Base-by-base conservation (phyloP, 2,329 filamentous ascomycete species). In the Alternaria atra region DNA sequence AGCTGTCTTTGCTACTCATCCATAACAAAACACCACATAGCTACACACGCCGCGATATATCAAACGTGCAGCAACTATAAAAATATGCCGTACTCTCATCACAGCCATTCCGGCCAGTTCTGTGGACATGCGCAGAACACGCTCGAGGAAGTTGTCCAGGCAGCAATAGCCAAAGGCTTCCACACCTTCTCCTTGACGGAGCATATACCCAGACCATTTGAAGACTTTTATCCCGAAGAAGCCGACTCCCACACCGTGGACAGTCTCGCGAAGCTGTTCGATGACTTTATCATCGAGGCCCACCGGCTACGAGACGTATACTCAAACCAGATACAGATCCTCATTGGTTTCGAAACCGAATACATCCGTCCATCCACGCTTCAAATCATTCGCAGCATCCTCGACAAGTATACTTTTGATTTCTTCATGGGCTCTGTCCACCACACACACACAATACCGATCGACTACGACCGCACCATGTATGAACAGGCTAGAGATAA, bases 31-130 rank as follows among this genome's bases (percentile, higher is more conserved):
- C 52, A 23, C 39, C 30, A 39, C 23, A 27, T 12, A 25, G 32
- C n/a, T 50, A 40, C 51, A 40, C 51, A 35, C 25, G 17, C 25
- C 13, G 27, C 32, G 13, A 40, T n/a, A 29, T 5, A 43, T 35
- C 20, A 20, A 48, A 35, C 20, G 30, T 32, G 52, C 10, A 43
- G n/a, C 30, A 9, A 29, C 27, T 12, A 52, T n/a, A 10, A 20
- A 27, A 43, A 35, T 29, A 98, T 98, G 95, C 94, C 94, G 2
- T 97, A 97, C 82, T 96, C 95, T 5, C 96, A 98, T 84, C 95
- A 99, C 80, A 97, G 93, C 75, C 95, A 99, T 82, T 98, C 95
- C 37, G 95, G 95, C 65, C 92, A 99, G 78, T 99, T 99, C 83
- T 99, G 95, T 82, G 72, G 71, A 6, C 95, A 99, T 82, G 95